Base-by-base conservation (phyloP, 2,329 filamentous ascomycete genomes). In the Fusarium vanettenii region DNA sequence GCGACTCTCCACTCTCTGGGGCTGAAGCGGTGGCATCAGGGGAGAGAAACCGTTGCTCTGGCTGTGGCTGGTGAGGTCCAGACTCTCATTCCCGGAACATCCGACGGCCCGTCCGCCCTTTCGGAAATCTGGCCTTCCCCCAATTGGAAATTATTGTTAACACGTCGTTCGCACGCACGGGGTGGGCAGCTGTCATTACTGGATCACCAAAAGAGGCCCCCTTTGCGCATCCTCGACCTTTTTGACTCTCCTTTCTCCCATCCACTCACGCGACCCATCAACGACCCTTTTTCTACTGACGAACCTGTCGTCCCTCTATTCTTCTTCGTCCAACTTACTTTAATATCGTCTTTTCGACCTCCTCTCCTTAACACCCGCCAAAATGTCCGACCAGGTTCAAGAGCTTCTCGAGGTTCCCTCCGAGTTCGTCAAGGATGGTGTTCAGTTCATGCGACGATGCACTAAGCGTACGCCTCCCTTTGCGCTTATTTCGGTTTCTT, bases 401-500 rank as follows among this genome's bases (percentile, higher is more conserved):
- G 91, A 93, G 81, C 85, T 94, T 79, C 88, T 93, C 81, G 92
- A 94, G 76, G 88, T 91, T 81, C 91, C 91, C 78, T 86, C 87
- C 81, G 90, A 92, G 84, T 93, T 93, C 82, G 81, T 91, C 80
- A 88, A 75, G 75, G 89, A 91, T 71, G 89, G 90, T 80, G 86
- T 89, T 70, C 89, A 91, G 77, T 92, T 92, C 84, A 85, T 91
- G 81, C 88, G 87, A 84, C 85, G 88, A 78, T 91, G 89, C 86
- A 89, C 89, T 74, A 91, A 91, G 85, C 89, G 89, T 90, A 84
- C 69, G 88, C 84, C 55, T 22, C 18, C 11, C 27, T 37, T 56
- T 48, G 25, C 33, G 50, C 20, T 13, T n/a, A 16, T 31, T 27
- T 59, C 7, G 13, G 37, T 20, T 39, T 29, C 20, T 64, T 52